Conservation (phyloP, 2,329 filamentous ascomycete species). For the Penicillium paneum region DNA sequence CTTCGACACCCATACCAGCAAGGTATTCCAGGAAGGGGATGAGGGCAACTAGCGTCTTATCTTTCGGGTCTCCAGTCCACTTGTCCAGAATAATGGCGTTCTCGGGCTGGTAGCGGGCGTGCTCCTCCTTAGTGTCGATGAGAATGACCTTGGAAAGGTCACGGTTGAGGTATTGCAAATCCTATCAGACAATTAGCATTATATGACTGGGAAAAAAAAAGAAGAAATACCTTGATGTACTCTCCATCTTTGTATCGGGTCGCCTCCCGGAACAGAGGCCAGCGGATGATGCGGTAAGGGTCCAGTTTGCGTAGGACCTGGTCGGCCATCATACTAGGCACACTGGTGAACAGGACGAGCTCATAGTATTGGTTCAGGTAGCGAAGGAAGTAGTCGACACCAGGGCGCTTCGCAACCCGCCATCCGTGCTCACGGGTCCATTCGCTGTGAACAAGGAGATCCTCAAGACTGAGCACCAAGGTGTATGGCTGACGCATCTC, state of each 20-base stretch:
- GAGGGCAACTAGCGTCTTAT: slow-evolving; percentile 80
- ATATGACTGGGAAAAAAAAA: slow-evolving; percentile 14
- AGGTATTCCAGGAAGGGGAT: slow-evolving; percentile 98
- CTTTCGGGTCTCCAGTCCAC: slow-evolving; percentile 79
- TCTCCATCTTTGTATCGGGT: slow-evolving; percentile 95
- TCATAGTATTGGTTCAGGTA: slow-evolving; percentile 99
- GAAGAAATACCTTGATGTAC: slow-evolving; percentile 74
- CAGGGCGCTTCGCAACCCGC: slow-evolving; percentile 90
- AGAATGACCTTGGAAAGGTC: slow-evolving; percentile 94
- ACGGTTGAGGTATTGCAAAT: slow-evolving; percentile 95
- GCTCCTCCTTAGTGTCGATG: slow-evolving; percentile 77
- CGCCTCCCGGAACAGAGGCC: slow-evolving; percentile 93
- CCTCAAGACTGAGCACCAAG: slow-evolving; percentile 85
- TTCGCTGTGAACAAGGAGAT: slow-evolving; percentile 89
- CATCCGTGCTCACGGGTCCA: slow-evolving; percentile 94
- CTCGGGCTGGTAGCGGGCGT: slow-evolving; percentile 88
- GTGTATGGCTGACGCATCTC: slow-evolving; percentile 84
- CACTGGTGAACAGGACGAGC: slow-evolving; percentile 88
- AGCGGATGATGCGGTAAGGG: slow-evolving; percentile 91
- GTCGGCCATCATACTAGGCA: slow-evolving; percentile 79
- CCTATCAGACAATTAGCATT: slow-evolving; percentile 51
- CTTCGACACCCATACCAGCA: slow-evolving; percentile 84
- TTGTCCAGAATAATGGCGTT: slow-evolving; percentile 90
- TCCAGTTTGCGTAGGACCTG: slow-evolving; percentile 90
- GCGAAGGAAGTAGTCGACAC: slow-evolving; percentile 93